These are phyloP conservation scores for Yamadazyma blattariae DNA, from an alignment of 1,139 yeast species.

Conservation along the genomic window DNA sequence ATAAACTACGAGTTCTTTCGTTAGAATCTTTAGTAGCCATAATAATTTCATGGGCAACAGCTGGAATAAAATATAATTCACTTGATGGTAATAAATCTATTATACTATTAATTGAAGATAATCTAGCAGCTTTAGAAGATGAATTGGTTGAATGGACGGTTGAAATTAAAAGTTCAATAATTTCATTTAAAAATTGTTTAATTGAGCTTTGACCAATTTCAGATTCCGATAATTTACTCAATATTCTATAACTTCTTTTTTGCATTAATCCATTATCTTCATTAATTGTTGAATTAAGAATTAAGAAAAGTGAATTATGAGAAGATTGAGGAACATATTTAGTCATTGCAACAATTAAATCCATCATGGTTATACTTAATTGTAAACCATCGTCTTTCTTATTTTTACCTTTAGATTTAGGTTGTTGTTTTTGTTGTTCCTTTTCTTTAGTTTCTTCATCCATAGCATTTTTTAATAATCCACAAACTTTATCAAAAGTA, in stretches of 20 bases:
- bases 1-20: slow-evolving; percentile 83
- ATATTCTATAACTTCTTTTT: slow-evolving; percentile 84
- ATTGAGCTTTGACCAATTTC: slow-evolving; percentile 60
- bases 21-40: slow-evolving; percentile 91
- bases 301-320: slow-evolving; percentile 71
- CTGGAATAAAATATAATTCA: slow-evolving; percentile 75
- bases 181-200: slow-evolving; percentile 48
- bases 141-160: slow-evolving; percentile 61
- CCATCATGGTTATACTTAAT: slow-evolving; percentile 84
- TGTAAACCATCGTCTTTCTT: slow-evolving; percentile 35
- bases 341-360: slow-evolving; percentile 81
- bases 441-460: slow-evolving; percentile 49
- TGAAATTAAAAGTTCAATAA: slow-evolving; percentile 58
- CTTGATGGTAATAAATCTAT: slow-evolving; percentile 58
- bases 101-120: slow-evolving; percentile 62
- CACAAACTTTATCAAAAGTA: slow-evolving; percentile 86
- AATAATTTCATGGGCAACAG: slow-evolving; percentile 81
- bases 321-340: slow-evolving; percentile 72
- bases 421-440: neutral
- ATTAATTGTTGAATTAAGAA: slow-evolving; percentile 68
- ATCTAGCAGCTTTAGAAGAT: slow-evolving; percentile 79
- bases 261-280: slow-evolving; percentile 67
- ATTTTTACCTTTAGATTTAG: neutral
- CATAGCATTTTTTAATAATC: slow-evolving; percentile 69
- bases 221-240: slow-evolving; percentile 66